Percentiles rank a stretch among this genome's conserved stretches.
Conservation (phyloP, 352 stramenopile genomes). For the Pythium aquatile region DNA sequence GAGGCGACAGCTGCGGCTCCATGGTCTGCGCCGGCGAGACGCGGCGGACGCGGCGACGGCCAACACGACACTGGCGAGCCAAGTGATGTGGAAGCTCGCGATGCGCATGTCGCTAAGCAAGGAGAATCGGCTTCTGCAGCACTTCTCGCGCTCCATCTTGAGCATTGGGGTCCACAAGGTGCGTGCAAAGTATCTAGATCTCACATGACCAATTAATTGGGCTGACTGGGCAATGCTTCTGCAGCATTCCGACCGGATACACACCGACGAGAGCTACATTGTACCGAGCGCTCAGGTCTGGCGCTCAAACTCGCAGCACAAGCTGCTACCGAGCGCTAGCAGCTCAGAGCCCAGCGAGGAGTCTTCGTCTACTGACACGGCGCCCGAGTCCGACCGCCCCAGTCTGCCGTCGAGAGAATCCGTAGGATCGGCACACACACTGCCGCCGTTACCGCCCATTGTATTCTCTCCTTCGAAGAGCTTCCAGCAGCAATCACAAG, state of each 20-base stretch:
- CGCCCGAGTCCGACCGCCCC: conserved; percentile 10
- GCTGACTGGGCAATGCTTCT: not conserved
- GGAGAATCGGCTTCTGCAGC: conserved; percentile 60
- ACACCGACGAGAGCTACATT: not conserved
- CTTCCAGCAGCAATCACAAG: conserved; percentile 31
- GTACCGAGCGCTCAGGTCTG: not conserved
- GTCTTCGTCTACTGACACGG: conserved; percentile 7
- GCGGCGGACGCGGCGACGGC: not conserved
- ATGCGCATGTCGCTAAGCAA: conserved; percentile 67
- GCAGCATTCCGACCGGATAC: conserved; percentile 22
- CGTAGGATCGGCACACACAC: conserved; percentile 26
- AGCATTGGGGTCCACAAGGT: conserved; percentile 57
- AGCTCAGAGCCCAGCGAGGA: conserved; percentile 2
- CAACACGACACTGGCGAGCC: conserved; percentile 32
- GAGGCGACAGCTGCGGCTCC: conserved; percentile 4
- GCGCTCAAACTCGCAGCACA: conserved; percentile 3
- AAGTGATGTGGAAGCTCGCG: conserved; percentile 65
- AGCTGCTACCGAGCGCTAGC: not conserved
- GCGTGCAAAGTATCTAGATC: conserved; percentile 2
- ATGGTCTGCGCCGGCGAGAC: not conserved
- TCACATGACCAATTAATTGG: not conserved
- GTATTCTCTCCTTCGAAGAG: conserved; percentile 53
- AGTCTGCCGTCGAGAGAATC: conserved; percentile 19
- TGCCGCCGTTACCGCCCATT: conserved; percentile 55
- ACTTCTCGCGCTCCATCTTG: conserved; percentile 69